A percentile compares a stretch with the other conserved stretches of the same genome.
phyloP scores from a whole-genome alignment of 2,329 filamentous ascomycete genomes.

The Bipolaris cookei region DNA sequence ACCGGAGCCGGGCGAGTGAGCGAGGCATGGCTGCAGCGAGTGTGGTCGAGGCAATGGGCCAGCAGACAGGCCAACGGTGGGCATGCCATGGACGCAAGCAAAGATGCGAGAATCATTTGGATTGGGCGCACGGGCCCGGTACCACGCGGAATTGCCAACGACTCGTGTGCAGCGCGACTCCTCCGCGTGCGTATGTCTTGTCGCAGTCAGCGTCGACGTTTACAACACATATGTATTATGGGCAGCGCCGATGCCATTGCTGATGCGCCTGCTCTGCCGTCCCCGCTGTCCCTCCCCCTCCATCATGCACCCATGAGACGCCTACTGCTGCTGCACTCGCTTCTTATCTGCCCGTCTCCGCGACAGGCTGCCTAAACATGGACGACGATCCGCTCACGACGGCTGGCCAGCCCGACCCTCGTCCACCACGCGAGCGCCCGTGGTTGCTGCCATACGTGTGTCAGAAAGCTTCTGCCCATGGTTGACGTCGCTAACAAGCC shows the following conservation, averaged over 20 bases:
- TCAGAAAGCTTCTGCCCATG: neutral
- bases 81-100: slow-evolving; percentile 10
- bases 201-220: neutral
- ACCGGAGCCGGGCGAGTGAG: slow-evolving; percentile 36
- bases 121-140: slow-evolving; percentile 14
- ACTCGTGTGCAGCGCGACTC: slow-evolving; percentile 19
- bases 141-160: slow-evolving; percentile 1
- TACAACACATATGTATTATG: slow-evolving; percentile 18
- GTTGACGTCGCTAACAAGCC: neutral
- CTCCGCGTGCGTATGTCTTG: slow-evolving; percentile 19
- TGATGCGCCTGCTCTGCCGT: slow-evolving; percentile 3
- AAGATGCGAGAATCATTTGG: slow-evolving; percentile 17
- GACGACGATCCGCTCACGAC: slow-evolving; percentile 22
- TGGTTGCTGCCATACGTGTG: slow-evolving; percentile 49
- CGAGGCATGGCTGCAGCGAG: slow-evolving; percentile 38
- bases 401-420: slow-evolving; percentile 18
- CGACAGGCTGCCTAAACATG: slow-evolving; percentile 33
- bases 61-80: neutral
- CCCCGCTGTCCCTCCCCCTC: neutral
- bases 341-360: neutral
- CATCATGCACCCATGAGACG: slow-evolving; percentile 14
- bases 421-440: slow-evolving; percentile 43
- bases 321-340: neutral
- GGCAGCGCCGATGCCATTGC: slow-evolving; percentile 9
- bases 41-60: slow-evolving; percentile 14